A percentile compares a stretch with the other conserved stretches of the same genome.
phyloP scores from a whole-genome alignment of 2,329 filamentous ascomycete genomes.

The Metarhizium brunneum region DNA sequence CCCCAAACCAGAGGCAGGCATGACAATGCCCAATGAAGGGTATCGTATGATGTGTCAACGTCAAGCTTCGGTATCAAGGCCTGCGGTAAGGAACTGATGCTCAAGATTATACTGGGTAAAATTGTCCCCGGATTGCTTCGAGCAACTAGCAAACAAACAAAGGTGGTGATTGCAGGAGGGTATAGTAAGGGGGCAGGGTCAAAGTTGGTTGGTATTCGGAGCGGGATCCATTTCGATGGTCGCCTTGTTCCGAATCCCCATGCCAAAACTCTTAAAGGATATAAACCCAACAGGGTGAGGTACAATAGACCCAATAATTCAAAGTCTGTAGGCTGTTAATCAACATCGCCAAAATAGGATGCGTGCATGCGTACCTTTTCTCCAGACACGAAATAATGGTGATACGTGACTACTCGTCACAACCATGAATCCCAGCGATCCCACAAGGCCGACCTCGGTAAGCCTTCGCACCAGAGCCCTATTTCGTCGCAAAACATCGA shows the following conservation, averaged over 20 bases:
- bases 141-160: constrained; percentile 68
- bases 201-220: constrained; percentile 63
- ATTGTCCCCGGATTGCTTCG: constrained; percentile 51
- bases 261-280: constrained; percentile 49
- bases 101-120: constrained; percentile 73
- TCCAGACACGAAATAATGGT: constrained; percentile 36
- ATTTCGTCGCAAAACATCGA: constrained; percentile 29
- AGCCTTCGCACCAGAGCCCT: constrained; percentile 43
- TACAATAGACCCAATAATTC: constrained; percentile 27
- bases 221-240: constrained; percentile 27
- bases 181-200: constrained; percentile 90
- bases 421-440: constrained; percentile 38
- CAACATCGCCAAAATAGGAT: background rate
- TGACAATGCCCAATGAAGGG: constrained; percentile 72
- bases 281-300: constrained; percentile 35
- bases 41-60: constrained; percentile 47
- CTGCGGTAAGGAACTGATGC: constrained; percentile 67
- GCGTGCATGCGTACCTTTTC: constrained; percentile 31
- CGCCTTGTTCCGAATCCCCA: constrained; percentile 35
- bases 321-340: constrained; percentile 29
- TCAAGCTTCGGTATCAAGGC: constrained; percentile 59
- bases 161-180: constrained; percentile 64
- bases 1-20: constrained; percentile 51
- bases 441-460: constrained; percentile 43
- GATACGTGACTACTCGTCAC: constrained; percentile 36